These are phyloP conservation scores for Leccinum uliginosum DNA, from an alignment of 768 basidiomycete species.

Conservation along the genomic window DNA sequence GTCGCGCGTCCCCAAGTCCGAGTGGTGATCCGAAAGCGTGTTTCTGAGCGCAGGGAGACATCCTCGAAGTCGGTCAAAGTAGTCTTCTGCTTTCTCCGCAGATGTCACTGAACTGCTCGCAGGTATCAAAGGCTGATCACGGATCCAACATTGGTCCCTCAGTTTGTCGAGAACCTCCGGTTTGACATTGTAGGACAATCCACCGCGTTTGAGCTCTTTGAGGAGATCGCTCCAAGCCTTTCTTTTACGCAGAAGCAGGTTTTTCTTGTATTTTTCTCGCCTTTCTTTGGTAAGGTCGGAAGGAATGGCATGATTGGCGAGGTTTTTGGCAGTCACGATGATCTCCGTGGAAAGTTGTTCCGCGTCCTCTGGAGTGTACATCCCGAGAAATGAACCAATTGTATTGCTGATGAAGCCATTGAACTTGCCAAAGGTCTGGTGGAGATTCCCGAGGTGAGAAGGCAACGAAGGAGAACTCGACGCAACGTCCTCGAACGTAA, in stretches of 20 bases:
- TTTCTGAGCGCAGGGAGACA: slow-evolving; percentile 63
- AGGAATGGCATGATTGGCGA: slow-evolving; percentile 47
- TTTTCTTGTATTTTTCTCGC: slow-evolving; percentile 63
- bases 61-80: slow-evolving; percentile 60
- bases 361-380: slow-evolving; percentile 38
- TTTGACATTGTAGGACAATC: slow-evolving; percentile 68
- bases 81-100: slow-evolving; percentile 49
- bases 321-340: slow-evolving; percentile 53
- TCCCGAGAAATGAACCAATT: slow-evolving; percentile 41
- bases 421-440: slow-evolving; percentile 50
- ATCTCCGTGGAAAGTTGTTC: slow-evolving; percentile 60
- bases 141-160: slow-evolving; percentile 54
- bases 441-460: slow-evolving; percentile 45
- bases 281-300: slow-evolving; percentile 41
- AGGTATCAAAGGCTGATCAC: slow-evolving; percentile 52
- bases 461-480: slow-evolving; percentile 11
- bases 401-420: slow-evolving; percentile 37
- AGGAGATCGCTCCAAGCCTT: slow-evolving; percentile 89
- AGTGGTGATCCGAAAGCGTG: slow-evolving; percentile 64
- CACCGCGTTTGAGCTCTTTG: slow-evolving; percentile 79
- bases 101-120: slow-evolving; percentile 18
- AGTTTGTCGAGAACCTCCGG: slow-evolving; percentile 62
- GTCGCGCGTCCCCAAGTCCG: slow-evolving; percentile 83
- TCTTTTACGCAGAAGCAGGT: slow-evolving; percentile 74
- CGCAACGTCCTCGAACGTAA: not conserved